phyloP scores from a whole-genome alignment of 805 yeast genomes.

The Wickerhamiella spandovensis region DNA sequence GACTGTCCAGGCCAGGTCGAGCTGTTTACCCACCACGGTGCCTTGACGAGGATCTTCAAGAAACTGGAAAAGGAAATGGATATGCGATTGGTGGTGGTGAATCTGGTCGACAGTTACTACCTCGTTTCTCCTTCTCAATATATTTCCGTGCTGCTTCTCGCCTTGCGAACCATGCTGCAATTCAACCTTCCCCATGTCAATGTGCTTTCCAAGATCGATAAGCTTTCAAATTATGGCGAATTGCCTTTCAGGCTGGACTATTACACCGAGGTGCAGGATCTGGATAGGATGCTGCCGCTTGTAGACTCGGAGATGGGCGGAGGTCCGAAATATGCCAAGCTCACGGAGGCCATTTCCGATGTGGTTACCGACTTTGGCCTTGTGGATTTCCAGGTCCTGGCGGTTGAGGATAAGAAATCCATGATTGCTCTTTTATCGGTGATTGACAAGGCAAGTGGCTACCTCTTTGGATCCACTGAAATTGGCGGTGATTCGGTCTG shows the following conservation, averaged over 20 bases:
- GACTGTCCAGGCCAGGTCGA: conserved; percentile 93
- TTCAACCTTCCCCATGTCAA: conserved; percentile 86
- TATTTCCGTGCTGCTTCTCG: conserved; percentile 62
- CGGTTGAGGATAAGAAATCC: conserved; percentile 81
- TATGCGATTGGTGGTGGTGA: conserved; percentile 58
- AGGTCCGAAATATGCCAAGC: conserved; percentile 38
- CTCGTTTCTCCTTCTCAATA: conserved; percentile 82
- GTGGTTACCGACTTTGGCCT: conserved; percentile 76
- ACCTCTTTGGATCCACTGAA: conserved; percentile 83
- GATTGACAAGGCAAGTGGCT: conserved; percentile 88
- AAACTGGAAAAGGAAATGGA: conserved; percentile 49
- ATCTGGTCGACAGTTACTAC: conserved; percentile 70
- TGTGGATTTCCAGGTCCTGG: conserved; percentile 76
- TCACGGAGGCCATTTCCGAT: conserved; percentile 70
- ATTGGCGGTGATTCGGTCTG: conserved; percentile 95
- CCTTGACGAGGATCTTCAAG: conserved; percentile 55
- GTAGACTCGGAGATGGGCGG: conserved; percentile 59
- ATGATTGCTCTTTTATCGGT: conserved; percentile 72
- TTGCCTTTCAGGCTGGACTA: conserved; percentile 67
- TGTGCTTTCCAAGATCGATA: conserved; percentile 83
- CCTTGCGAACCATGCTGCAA: conserved; percentile 85
- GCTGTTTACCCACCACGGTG: conserved; percentile 76
- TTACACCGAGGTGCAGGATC: conserved; percentile 86
- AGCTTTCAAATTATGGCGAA: conserved; percentile 61
- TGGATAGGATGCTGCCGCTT: conserved; percentile 51